Conservation (phyloP, 2,329 filamentous ascomycete genomes). For the Cordyceps cateniannulata region DNA sequence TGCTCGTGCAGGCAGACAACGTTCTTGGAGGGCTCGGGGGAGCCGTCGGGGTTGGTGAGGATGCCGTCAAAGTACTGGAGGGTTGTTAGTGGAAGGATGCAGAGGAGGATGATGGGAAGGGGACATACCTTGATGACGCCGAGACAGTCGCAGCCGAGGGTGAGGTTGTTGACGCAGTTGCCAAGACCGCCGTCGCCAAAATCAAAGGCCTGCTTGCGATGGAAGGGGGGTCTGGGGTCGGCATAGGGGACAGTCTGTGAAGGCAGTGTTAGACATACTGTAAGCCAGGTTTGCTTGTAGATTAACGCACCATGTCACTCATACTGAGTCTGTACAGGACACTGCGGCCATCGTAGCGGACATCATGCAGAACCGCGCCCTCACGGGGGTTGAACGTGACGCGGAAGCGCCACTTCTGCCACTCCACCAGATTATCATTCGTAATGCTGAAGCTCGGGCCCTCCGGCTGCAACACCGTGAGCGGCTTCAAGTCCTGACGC, state of each 20-base stretch:
- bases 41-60: constrained; percentile 23
- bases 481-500: constrained; percentile 49
- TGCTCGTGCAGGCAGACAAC: constrained; percentile 29
- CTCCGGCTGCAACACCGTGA: constrained; percentile 39
- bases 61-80: constrained; percentile 30
- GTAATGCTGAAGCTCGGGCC: constrained; percentile 35
- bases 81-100: no score
- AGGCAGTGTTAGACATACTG: not conserved
- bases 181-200: constrained; percentile 62
- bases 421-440: constrained; percentile 38
- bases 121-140: constrained; percentile 46
- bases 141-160: constrained; percentile 61
- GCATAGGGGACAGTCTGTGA: constrained; percentile 51
- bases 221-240: constrained; percentile 56
- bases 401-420: constrained; percentile 63
- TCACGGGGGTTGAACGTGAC: constrained; percentile 65
- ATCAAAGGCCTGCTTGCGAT: constrained; percentile 64
- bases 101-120: no score
- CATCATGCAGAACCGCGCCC: constrained; percentile 61
- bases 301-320: constrained; percentile 53
- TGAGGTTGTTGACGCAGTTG: constrained; percentile 58
- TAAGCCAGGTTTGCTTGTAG: not conserved
- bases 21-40: constrained; percentile 38
- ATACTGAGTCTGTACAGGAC: constrained; percentile 62
- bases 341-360: constrained; percentile 58